Evolutionary conservation across 768 basidiomycete genomes (phyloP), one percentile per base, ranked within the genome.

Genomic region (Pisolithus tinctorius): DNA sequence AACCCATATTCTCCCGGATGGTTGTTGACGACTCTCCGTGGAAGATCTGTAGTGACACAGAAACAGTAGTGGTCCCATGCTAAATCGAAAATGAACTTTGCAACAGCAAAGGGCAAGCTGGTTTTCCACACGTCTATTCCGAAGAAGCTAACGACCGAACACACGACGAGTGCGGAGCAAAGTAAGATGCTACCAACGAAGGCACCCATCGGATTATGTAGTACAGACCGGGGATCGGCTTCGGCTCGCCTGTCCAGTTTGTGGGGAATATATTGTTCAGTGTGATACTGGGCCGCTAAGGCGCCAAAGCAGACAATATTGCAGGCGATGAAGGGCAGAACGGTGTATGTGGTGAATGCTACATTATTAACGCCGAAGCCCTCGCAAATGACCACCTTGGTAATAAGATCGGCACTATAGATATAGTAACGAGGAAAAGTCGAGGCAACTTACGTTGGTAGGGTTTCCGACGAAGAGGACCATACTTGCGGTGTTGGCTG

Each of bases 381-480:
- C 48, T 90, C 91, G 46, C 90, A 88, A 23, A 96, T 82, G 45
- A 98, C 87, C 20, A 96, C 60, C 67, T 67, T 49, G 39, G 4
- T 6, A 17, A 41, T 4, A 11, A 6, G 45, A 9, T 47, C 17
- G 4, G 30, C 1, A 29, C 0, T 14, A 27, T n/a, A 5, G 20
- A 48, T 29, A 27, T 3, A n/a, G 7, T 25, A 43, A 25, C 20
- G n/a, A 14, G 42, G 42, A 9, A 14, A 41, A 6, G 31, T 23
- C 29, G 4, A 23, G 42, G 40, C 45, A 11, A 59, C 64, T 6
- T 43, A 67, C 84, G 60, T 97, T 98, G 1, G 95, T 98, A 2
- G 90, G 92, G 62, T 97, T 98, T 0, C 87, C 88, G 2, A 92
- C 85, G 45, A 96, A 90, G 1, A 83, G 63, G 23, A 80, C 79